These are phyloP conservation scores for Marasmius oreades DNA, from an alignment of 1,284 basidiomycete species.

Conservation along the genomic window DNA sequence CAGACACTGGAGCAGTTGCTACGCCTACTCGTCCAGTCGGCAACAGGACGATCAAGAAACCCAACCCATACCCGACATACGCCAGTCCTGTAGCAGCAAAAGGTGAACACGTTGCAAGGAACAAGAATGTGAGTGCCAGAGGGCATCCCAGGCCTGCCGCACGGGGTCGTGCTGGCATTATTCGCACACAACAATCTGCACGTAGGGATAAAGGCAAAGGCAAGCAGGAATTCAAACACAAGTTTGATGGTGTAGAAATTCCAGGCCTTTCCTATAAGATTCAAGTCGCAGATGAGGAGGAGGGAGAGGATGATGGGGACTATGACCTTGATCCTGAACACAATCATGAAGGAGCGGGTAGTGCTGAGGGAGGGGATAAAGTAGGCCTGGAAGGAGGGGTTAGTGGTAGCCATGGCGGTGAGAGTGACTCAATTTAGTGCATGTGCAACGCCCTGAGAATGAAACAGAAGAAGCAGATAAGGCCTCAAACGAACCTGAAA, in stretches of 20 bases:
- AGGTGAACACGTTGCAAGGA: background rate
- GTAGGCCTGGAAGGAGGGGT: no score
- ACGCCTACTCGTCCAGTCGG: background rate
- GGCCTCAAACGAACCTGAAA: background rate
- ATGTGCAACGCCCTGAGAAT: background rate
- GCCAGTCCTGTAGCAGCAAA: background rate
- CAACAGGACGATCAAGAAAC: background rate
- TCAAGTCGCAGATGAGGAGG: background rate
- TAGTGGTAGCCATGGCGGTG: background rate
- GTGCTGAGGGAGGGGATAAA: background rate
- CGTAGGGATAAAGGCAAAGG: no score
- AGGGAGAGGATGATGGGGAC: background rate
- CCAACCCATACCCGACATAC: background rate
- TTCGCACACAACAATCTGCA: background rate
- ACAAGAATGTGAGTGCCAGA: background rate
- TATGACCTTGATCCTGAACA: background rate
- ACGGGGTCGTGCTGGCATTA: background rate
- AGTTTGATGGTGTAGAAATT: background rate
- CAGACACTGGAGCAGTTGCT: no score
- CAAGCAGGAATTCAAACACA: background rate
- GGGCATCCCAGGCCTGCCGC: background rate
- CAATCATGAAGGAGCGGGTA: background rate
- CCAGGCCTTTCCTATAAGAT: background rate
- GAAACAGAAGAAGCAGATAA: no score
- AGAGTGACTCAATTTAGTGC: background rate